Conservation (phyloP, 1,139 yeast species). For the Saccharomyces pastorianus region DNA sequence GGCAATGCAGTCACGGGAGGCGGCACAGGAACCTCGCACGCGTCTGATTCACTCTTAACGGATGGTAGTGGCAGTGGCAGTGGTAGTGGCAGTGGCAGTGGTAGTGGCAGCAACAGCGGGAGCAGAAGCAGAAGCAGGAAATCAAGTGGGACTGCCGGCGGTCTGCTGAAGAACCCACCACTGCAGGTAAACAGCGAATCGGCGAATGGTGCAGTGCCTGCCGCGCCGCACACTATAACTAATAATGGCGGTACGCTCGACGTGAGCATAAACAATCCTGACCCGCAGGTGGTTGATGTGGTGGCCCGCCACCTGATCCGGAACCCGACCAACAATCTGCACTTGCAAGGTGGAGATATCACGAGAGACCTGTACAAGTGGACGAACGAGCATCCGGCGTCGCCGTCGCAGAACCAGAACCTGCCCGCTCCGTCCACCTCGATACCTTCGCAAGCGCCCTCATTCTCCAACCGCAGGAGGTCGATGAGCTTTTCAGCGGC, state of each 20-base stretch:
- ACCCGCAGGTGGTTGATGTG: constrained; percentile 45
- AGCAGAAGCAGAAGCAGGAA: not conserved
- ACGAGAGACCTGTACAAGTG: constrained; percentile 61
- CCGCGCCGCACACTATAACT: not conserved
- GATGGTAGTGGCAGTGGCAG: not conserved
- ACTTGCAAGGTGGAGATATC: constrained; percentile 78
- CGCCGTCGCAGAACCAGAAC: constrained; percentile 2
- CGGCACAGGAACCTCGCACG: not conserved
- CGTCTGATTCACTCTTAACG: not conserved
- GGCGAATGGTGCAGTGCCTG: not conserved
- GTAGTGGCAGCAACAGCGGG: not conserved
- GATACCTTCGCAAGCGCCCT: not conserved
- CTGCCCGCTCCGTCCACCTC: not conserved
- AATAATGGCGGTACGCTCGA: not conserved
- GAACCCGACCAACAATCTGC: constrained; percentile 38
- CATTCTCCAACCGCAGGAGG: constrained; percentile 14
- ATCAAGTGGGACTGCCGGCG: not conserved
- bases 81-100: not conserved
- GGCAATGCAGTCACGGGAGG: not conserved
- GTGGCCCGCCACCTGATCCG: constrained; percentile 51
- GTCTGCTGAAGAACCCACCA: not conserved
- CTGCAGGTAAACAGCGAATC: not conserved
- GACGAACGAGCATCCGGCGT: constrained; percentile 13
- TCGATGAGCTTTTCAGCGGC: constrained; percentile 30
- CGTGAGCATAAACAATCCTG: constrained; percentile 45